These are phyloP conservation scores for Cyberlindnera nakhonratchasimensis DNA, from an alignment of 805 yeast species.

Conservation along the genomic window DNA sequence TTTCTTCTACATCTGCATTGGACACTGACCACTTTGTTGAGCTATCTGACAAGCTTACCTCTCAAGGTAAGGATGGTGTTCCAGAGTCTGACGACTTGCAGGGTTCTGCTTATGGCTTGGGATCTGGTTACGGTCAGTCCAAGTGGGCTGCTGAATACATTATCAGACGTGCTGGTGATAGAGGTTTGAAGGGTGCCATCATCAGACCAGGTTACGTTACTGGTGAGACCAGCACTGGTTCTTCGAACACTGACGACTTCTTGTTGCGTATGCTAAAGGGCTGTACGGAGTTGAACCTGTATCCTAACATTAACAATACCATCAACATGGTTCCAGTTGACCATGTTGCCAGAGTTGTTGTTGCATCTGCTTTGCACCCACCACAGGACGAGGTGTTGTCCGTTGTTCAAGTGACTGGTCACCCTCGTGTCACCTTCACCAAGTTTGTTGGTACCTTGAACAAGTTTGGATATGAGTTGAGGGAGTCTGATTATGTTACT, in stretches of 20 bases:
- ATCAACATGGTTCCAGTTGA: slow-evolving; percentile 98
- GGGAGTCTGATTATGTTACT: slow-evolving; percentile 58
- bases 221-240: slow-evolving; percentile 80
- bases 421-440: slow-evolving; percentile 83
- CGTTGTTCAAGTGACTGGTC: slow-evolving; percentile 96
- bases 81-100: slow-evolving; percentile 77
- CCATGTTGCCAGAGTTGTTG: slow-evolving; percentile 90
- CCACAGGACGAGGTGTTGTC: slow-evolving; percentile 49
- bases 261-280: slow-evolving; percentile 93
- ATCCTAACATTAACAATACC: slow-evolving; percentile 81
- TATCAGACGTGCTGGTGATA: slow-evolving; percentile 80
- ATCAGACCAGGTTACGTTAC: slow-evolving; percentile 96
- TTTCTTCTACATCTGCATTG: slow-evolving; percentile 90
- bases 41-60: slow-evolving; percentile 65
- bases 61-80: slow-evolving; percentile 67
- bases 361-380: slow-evolving; percentile 78
- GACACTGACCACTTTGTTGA: slow-evolving; percentile 81
- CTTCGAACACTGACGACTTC: slow-evolving; percentile 96
- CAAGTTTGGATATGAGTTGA: slow-evolving; percentile 69
- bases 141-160: slow-evolving; percentile 97
- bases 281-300: slow-evolving; percentile 78
- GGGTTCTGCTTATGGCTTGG: slow-evolving; percentile 80
- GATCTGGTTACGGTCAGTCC: slow-evolving; percentile 94
- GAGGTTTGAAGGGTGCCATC: slow-evolving; percentile 85
- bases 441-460: slow-evolving; percentile 66